A percentile compares a stretch with the other conserved stretches of the same genome.
Conservation (phyloP, 331 rosid species). For the Acacia concinna region DNA sequence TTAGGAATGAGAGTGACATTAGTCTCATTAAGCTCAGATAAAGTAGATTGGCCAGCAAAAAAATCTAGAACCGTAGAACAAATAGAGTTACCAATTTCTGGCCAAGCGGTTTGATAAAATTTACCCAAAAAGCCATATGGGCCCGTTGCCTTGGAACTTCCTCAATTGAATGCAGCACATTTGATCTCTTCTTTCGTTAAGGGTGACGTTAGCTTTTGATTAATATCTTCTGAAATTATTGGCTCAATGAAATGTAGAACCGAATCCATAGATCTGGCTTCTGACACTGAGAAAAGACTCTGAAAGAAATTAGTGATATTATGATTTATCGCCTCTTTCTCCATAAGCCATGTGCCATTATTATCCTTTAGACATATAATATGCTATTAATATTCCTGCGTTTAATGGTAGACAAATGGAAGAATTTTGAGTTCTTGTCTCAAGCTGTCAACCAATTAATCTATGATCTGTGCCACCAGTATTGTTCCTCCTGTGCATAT, state of each 20-base stretch:
- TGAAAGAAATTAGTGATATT: too few relatives aligned
- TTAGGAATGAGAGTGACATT: too few relatives aligned
- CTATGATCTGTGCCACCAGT: too few relatives aligned
- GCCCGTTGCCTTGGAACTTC: fast-evolving
- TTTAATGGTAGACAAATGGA: neutral
- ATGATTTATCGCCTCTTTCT: fast-evolving
- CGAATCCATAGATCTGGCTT: fast-evolving
- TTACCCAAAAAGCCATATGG: neutral
- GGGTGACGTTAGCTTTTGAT: fast-evolving
- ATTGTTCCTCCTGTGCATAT: too few relatives aligned
- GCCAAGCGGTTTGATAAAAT: neutral
- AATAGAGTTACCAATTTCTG: neutral
- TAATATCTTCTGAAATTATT: too few relatives aligned
- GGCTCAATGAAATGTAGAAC: neutral
- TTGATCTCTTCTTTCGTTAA: neutral
- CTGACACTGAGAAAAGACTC: too few relatives aligned
- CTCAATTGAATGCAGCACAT: neutral
- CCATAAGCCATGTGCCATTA: fast-evolving
- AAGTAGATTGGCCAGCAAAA: fast-evolving
- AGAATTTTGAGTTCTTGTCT: too few relatives aligned
- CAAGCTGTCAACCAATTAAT: too few relatives aligned
- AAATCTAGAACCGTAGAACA: neutral
- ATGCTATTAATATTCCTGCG: fast-evolving
- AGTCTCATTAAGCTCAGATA: neutral
- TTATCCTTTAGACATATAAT: too few relatives aligned